A percentile compares a stretch with the other conserved stretches of the same genome.
Evolutionary conservation across 495 filamentous ascomycete genomes (phyloP).

Genomic region (Cercophora newfieldiana): DNA sequence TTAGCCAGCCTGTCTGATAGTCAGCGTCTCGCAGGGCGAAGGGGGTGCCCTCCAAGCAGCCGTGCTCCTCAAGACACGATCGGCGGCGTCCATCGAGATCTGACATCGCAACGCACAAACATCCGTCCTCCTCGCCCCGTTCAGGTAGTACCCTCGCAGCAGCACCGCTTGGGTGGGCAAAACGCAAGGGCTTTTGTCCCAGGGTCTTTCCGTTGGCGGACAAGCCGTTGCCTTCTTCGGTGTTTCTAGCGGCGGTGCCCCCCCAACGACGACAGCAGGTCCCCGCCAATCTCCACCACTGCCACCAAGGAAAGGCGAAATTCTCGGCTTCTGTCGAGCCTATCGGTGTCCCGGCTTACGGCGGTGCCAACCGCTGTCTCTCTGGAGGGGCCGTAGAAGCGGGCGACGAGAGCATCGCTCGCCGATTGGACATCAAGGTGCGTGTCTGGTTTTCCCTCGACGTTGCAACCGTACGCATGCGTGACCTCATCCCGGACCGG

Average conservation of each 20-base stretch:
- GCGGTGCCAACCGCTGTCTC: background rate
- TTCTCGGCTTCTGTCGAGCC: background rate
- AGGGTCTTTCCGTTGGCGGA: background rate
- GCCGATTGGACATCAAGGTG: background rate
- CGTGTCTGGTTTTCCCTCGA: background rate
- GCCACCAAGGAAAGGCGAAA: background rate
- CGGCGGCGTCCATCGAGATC: conserved; percentile 1
- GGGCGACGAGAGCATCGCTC: background rate
- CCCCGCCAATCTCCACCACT: conserved; percentile 6
- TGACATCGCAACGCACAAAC: background rate
- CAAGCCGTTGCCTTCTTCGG: background rate
- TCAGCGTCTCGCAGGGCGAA: background rate
- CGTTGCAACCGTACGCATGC: background rate
- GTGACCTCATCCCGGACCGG: background rate
- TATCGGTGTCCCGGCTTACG: conserved; percentile 5
- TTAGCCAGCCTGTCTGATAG: background rate
- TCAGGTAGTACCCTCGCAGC: background rate
- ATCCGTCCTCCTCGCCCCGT: background rate
- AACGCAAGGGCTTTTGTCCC: background rate
- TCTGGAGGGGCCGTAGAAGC: background rate
- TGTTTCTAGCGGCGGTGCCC: background rate
- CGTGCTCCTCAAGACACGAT: background rate
- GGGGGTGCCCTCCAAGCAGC: background rate
- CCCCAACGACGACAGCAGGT: background rate
- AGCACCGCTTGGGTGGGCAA: background rate